Base-by-base conservation (phyloP, 139 green algal genomes). In the Trebouxia sp. region DNA sequence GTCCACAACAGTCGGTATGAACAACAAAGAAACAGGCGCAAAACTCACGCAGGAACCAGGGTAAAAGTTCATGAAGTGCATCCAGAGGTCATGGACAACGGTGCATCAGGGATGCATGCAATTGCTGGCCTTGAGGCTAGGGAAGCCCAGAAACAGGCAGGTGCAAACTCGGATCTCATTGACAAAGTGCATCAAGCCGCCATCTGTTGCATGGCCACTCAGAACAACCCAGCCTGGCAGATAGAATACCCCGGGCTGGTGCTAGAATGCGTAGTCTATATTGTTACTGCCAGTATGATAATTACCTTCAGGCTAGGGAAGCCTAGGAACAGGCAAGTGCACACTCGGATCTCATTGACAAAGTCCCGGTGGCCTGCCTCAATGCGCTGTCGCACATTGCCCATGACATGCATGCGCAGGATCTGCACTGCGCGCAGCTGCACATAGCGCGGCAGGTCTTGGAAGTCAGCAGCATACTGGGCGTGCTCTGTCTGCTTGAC, bases 111-210 rank as follows among this genome's bases (percentile, higher is more conserved):
- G n/a, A n/a, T n/a, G n/a, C n/a, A n/a, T n/a, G n/a, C n/a, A n/a
- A n/a, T n/a, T n/a, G n/a, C n/a, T n/a, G n/a, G n/a, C 65, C 66
- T 83, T 80, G n/a, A 97, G 85, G 17, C 70, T 89, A 6, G 93
- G 93, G 70, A 97, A 96, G n/a, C 93, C 93, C 32, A 97, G 78
- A 83, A 97, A 97, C 9, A 97, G 85, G n/a, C 90, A 85, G 0
- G 92, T 95, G 47, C 91, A 87, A 6, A 88, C 80, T 10, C 93
- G 84, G 81, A 95, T 88, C 87, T 97, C 93, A 69, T 92, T 95
- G 28, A 95, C 88, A 69, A 91, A 95, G 70, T 94, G n/a, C n/a
- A n/a, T n/a, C n/a, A n/a, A n/a, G n/a, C n/a, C n/a, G n/a, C n/a
- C n/a, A n/a, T n/a, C n/a, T n/a, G n/a, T n/a, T n/a, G n/a, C n/a